Conservation (phyloP, 2,329 filamentous ascomycete genomes). For the Cordyceps militaris region DNA sequence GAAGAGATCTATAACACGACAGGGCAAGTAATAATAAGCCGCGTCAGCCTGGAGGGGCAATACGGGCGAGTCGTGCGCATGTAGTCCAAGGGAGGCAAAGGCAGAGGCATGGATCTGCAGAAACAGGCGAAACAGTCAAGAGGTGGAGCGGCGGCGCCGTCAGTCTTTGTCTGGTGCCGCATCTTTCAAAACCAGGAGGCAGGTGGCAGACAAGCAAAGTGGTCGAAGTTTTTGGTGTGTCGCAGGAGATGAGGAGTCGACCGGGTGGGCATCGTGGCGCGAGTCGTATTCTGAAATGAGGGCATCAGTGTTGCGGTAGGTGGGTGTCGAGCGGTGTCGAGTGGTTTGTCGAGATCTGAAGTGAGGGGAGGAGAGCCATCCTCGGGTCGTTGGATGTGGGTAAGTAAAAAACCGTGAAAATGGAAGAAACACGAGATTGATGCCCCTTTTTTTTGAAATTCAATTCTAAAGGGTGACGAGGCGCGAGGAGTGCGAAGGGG, state of each 20-base stretch:
- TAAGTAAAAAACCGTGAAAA: too few species aligned
- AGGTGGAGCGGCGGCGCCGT: neutral
- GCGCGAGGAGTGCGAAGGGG: too few species aligned
- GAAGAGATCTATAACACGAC: neutral
- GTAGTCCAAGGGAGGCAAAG: neutral
- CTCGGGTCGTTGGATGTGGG: neutral
- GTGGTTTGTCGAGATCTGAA: neutral
- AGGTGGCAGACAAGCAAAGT: neutral
- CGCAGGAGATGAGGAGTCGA: neutral
- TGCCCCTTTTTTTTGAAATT: too few species aligned
- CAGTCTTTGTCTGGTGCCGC: neutral
- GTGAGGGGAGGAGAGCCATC: neutral
- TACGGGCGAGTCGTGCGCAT: neutral
- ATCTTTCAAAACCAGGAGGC: slow-evolving; percentile 1
- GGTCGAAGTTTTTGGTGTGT: neutral
- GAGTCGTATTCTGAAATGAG: neutral
- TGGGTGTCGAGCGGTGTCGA: neutral
- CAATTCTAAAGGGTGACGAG: too few species aligned
- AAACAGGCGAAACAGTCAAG: neutral
- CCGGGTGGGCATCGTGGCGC: neutral
- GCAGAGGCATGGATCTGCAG: neutral
- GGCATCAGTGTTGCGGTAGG: neutral
- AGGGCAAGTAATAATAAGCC: neutral
- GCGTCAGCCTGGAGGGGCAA: neutral
- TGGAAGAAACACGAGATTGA: too few species aligned